Base-by-base conservation (phyloP, 352 stramenopile genomes). In the Aphanomyces euteiches region DNA sequence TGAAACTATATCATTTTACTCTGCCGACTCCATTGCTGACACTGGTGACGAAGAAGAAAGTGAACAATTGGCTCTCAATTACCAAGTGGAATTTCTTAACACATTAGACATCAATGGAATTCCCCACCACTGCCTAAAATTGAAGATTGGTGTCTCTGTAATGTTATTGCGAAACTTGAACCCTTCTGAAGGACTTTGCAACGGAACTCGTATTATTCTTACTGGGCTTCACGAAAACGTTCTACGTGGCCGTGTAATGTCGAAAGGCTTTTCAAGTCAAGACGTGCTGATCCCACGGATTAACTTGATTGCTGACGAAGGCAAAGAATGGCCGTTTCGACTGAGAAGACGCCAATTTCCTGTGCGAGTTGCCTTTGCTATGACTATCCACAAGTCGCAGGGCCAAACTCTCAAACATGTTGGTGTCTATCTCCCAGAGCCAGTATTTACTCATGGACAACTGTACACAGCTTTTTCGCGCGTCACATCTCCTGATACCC, bases 361-460 rank as follows among this genome's bases (percentile, higher is more conserved):
- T n/a, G 43, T 28, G 43, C 43, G 43, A n/a, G 43, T 50, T 50
- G 43, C 43, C 10, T 50, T 50, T 50, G 43, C 43, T n/a, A 50
- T 50, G 43, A 50, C 43, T 2, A 50, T 50, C 10, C 10, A 50
- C 17, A 50, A n/a, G 17, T 12, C 43, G 10, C 10, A 50, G 17
- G 43, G 43, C 10, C 43, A 50, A 50, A 50, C 43, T n/a, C 43
- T 50, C 10, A 50, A 50, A n/a, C 43, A 50, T 50, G 43, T 50
- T 50, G 43, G 43, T n/a, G 43, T 50, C 17, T 50, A 50, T 50
- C 43, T 50, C 43, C 43, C 43, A 50, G 43, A 50, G 17, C 43
- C 43, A n/a, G 43, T 50, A 50, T 50, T 50, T 50, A n/a, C 43
- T n/a, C 43, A 50, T 50, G 43, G 10, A 50, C 43, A 50, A n/a